phyloP scores from a whole-genome alignment of 371 early-diverging fungal species.

The Mortierella sp. region DNA sequence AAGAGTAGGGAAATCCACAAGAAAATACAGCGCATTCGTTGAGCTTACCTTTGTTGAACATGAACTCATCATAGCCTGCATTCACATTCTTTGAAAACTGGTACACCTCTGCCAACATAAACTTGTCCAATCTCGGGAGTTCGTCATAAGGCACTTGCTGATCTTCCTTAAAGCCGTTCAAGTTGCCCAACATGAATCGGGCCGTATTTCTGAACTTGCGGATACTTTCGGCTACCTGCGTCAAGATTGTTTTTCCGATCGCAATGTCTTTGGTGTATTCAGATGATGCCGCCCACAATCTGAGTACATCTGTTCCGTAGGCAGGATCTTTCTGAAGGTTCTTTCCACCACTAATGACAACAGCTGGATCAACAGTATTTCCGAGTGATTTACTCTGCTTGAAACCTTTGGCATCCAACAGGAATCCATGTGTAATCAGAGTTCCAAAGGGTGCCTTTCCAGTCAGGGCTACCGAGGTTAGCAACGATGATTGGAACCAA shows the following conservation, averaged over 20 bases:
- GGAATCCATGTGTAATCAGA: conserved; percentile 94
- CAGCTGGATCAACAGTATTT: conserved; percentile 86
- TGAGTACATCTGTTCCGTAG: conserved; percentile 87
- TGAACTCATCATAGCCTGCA: conserved; percentile 71
- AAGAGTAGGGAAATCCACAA: background rate
- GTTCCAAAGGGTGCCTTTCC: conserved; percentile 86
- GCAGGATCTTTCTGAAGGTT: conserved; percentile 79
- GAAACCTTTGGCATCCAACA: conserved; percentile 89
- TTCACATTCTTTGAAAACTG: conserved; percentile 70
- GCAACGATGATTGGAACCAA: conserved; percentile 97
- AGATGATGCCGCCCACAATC: conserved; percentile 88
- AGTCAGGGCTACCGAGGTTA: conserved; percentile 87
- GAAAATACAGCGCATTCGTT: background rate
- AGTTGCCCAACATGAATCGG: conserved; percentile 86
- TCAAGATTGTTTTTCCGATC: conserved; percentile 78
- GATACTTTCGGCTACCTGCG: conserved; percentile 74
- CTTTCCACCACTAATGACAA: conserved; percentile 81
- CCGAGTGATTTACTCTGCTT: conserved; percentile 97
- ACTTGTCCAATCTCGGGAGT: conserved; percentile 75
- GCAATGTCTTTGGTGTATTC: conserved; percentile 86
- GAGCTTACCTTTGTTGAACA: conserved; percentile 75
- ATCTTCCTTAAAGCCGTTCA: conserved; percentile 71
- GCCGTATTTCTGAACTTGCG: conserved; percentile 86
- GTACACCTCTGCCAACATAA: conserved; percentile 76
- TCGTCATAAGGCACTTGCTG: conserved; percentile 68